phyloP scores from a whole-genome alignment of 2,329 filamentous ascomycete species.

The Endoconidiophora laricicola region DNA sequence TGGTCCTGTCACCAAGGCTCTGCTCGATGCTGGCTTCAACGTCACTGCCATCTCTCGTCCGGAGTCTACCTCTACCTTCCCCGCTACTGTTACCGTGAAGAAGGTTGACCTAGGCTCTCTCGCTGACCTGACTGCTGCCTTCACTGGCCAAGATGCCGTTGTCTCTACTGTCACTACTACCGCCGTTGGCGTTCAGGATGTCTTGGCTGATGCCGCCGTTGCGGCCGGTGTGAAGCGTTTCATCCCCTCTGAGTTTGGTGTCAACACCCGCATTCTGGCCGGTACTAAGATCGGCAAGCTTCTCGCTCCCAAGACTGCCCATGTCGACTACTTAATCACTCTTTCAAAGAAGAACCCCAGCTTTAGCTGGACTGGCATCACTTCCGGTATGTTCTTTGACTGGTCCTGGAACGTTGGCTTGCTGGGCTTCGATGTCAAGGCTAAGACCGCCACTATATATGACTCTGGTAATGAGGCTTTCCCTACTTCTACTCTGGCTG shows the following conservation, averaged over 20 bases:
- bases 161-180: slow-evolving; percentile 23
- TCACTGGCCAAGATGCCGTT: slow-evolving; percentile 41
- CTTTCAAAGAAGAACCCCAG: slow-evolving; percentile 21
- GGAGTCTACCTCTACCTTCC: slow-evolving; percentile 22
- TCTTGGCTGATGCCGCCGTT: slow-evolving; percentile 41
- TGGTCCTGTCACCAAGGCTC: slow-evolving; percentile 21
- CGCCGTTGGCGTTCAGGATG: slow-evolving; percentile 22
- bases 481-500: slow-evolving; percentile 29
- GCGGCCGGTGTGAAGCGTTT: slow-evolving; percentile 44
- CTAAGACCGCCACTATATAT: slow-evolving; percentile 25
- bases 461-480: slow-evolving; percentile 34
- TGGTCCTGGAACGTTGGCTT: slow-evolving; percentile 26
- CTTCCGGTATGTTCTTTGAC: slow-evolving; percentile 32
- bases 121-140: slow-evolving; percentile 30
- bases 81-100: slow-evolving; percentile 25
- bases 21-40: slow-evolving; percentile 27
- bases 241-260: slow-evolving; percentile 41
- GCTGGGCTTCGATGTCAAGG: slow-evolving; percentile 25
- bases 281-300: slow-evolving; percentile 25
- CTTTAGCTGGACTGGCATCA: slow-evolving; percentile 33
- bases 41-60: slow-evolving; percentile 38
- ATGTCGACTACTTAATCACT: slow-evolving; percentile 25
- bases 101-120: slow-evolving; percentile 31
- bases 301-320: slow-evolving; percentile 30
- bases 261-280: slow-evolving; percentile 16